Evolutionary conservation across 2,329 filamentous ascomycete species (phyloP), one percentile per base, ranked within the genome.

Genomic region (Alternaria dauci): DNA sequence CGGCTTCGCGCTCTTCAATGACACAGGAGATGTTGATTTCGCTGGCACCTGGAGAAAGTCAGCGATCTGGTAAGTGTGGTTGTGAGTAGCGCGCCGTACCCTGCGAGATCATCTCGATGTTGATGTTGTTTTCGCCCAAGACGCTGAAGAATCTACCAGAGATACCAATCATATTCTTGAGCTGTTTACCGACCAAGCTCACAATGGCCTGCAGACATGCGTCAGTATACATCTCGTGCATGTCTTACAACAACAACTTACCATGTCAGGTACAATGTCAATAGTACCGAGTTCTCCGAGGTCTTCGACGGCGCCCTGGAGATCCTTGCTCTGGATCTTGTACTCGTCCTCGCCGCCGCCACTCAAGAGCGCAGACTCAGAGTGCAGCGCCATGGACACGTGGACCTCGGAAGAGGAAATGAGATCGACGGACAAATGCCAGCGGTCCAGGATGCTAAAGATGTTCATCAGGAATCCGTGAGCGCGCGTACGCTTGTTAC

Each of bases 11-110:
- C 68, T 93, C 92, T 72, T 96, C 93, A 76, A 99, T 96, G 46
- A 99, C 95, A 76, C 95, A 99, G 11, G 93, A 97, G 62, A 99
- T 99, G 79, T 98, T 99, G 81, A 99, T 99, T 83, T 99, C 95
- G 77, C 94, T 97, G 26, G 95, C 95, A 72, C 94, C 93, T 96
- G 56, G n/a, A 9, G 1, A 12, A 7, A 36, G 23, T 65, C 55
- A 65, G 56, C 50, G 28, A 36, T 4, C 9, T 14, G 8, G 7
- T 9, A 16, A 7, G 8, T 43, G 16, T 8, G 14, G 12, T n/a
- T 3, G 8, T 9, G 8, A 8, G 2, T 1, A 11, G 12, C 0
- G 9, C 9, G 1, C 70, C 84, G 73, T 84, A 94, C 95, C 95
- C 82, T 99, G 95, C 25, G 93, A 97, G 69, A 99, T 99, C 95